These are phyloP conservation scores for Earliella scabrosa DNA, from an alignment of 1,284 basidiomycete species.

Conservation along the genomic window DNA sequence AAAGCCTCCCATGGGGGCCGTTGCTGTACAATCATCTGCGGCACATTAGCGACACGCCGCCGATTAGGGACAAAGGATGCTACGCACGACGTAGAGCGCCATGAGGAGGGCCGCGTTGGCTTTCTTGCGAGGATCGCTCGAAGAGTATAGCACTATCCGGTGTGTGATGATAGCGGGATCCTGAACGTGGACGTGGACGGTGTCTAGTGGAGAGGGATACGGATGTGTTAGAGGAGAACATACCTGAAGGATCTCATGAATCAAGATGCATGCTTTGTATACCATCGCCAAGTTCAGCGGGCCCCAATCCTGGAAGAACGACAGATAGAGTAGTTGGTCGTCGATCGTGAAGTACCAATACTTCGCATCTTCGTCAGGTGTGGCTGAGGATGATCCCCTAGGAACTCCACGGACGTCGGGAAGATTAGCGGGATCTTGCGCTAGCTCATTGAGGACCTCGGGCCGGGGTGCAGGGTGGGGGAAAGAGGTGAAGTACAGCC, in stretches of 20 bases:
- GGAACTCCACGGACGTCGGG: slow-evolving; percentile 65
- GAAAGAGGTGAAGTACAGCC: slow-evolving; percentile 84
- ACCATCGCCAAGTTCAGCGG: slow-evolving; percentile 93
- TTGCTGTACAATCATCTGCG: slow-evolving; percentile 91
- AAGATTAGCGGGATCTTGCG: slow-evolving; percentile 51
- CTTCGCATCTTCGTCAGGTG: slow-evolving; percentile 68
- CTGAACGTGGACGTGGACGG: slow-evolving; percentile 42
- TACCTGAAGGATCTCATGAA: slow-evolving; percentile 89
- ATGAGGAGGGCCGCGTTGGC: slow-evolving; percentile 94
- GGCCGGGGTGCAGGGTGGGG: slow-evolving; percentile 70
- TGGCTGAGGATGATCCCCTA: slow-evolving; percentile 57
- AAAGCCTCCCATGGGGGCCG: slow-evolving; percentile 96
- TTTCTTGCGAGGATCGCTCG: slow-evolving; percentile 83
- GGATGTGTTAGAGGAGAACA: slow-evolving; percentile 33
- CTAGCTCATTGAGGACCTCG: slow-evolving; percentile 60
- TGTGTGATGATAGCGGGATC: slow-evolving; percentile 70
- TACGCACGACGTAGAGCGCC: slow-evolving; percentile 85
- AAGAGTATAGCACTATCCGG: slow-evolving; percentile 89
- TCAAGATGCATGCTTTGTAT: slow-evolving; percentile 92
- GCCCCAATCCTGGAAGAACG: slow-evolving; percentile 95
- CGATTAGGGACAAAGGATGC: background rate
- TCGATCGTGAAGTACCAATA: slow-evolving; percentile 92
- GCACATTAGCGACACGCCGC: slow-evolving; percentile 1
- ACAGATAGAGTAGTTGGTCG: slow-evolving; percentile 90
- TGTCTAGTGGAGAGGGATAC: slow-evolving; percentile 12